A percentile compares a stretch with the other conserved stretches of the same genome.
Evolutionary conservation across 148 eudicot genomes (phyloP).

Genomic region (Cornus controversa): DNA sequence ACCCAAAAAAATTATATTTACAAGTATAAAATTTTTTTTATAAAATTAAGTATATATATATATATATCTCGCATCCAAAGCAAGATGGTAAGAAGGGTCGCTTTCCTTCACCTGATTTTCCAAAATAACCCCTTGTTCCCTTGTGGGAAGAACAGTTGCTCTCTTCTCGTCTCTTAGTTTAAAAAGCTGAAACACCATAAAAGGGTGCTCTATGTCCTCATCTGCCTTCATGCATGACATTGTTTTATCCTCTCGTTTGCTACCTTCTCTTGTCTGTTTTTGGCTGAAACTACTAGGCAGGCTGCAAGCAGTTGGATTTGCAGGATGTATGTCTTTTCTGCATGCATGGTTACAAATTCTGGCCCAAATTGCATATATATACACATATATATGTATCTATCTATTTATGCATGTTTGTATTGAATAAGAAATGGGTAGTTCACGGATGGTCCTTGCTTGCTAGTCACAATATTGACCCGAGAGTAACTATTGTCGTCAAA

Average conservation of each 20-base stretch:
- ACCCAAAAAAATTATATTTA: too few relatives aligned
- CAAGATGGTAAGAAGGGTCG: constrained; percentile 2
- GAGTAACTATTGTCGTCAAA: too few relatives aligned
- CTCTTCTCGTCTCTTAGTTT: neutral
- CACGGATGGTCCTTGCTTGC: too few relatives aligned
- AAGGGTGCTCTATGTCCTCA: constrained; percentile 6
- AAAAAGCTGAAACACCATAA: constrained; percentile 10
- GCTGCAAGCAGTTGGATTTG: neutral
- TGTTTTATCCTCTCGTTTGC: constrained; percentile 6
- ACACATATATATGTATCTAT: too few relatives aligned
- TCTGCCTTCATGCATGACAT: neutral
- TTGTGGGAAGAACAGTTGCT: neutral
- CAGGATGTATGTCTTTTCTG: neutral
- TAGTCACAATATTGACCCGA: too few relatives aligned
- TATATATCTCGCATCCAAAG: constrained; percentile 8
- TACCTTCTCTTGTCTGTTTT: constrained; percentile 17
- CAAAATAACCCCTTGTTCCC: neutral
- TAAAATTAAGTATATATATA: too few relatives aligned
- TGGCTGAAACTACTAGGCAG: constrained; percentile 15
- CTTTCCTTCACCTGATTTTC: constrained; percentile 1
- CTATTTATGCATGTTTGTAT: too few relatives aligned
- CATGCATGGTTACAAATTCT: neutral
- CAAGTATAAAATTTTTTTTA: too few relatives aligned
- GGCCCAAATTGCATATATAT: neutral
- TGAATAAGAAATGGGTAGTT: too few relatives aligned